phyloP scores from a whole-genome alignment of 495 filamentous ascomycete genomes.

The Penicillium silybi region DNA sequence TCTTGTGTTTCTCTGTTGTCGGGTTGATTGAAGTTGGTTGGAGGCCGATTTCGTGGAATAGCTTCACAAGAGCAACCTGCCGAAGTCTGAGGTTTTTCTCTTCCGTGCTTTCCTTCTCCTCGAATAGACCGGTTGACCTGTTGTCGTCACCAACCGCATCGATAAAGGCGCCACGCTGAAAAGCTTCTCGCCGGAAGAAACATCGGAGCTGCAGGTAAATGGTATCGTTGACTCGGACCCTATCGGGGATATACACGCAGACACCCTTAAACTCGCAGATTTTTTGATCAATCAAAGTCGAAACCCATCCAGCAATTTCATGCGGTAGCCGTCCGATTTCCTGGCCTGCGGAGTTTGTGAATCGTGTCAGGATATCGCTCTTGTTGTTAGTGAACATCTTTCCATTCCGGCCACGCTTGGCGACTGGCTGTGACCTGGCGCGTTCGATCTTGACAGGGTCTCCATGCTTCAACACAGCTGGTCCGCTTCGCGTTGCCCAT shows the following conservation, averaged over 20 bases:
- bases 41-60: constrained; percentile 87
- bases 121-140: constrained; percentile 64
- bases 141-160: constrained; percentile 60
- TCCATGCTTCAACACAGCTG: constrained; percentile 65
- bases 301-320: constrained; percentile 91
- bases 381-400: constrained; percentile 51
- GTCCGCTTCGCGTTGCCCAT: constrained; percentile 89
- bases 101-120: constrained; percentile 79
- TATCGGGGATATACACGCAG: constrained; percentile 87
- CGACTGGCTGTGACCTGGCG: constrained; percentile 61
- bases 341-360: constrained; percentile 73
- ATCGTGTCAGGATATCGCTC: constrained; percentile 87
- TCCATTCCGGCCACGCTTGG: constrained; percentile 49
- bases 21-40: constrained; percentile 68
- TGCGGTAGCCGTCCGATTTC: constrained; percentile 88
- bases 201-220: constrained; percentile 83
- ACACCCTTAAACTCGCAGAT: constrained; percentile 82
- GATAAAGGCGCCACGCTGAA: constrained; percentile 57
- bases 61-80: constrained; percentile 80
- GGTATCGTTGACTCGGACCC: constrained; percentile 83
- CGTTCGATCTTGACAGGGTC: constrained; percentile 83
- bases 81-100: constrained; percentile 80
- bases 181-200: constrained; percentile 69
- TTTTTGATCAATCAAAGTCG: constrained; percentile 85
- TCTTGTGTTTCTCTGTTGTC: constrained; percentile 72